Conservation (phyloP, 176 grass and related monocot genomes). For the Elymus sibiricus region DNA sequence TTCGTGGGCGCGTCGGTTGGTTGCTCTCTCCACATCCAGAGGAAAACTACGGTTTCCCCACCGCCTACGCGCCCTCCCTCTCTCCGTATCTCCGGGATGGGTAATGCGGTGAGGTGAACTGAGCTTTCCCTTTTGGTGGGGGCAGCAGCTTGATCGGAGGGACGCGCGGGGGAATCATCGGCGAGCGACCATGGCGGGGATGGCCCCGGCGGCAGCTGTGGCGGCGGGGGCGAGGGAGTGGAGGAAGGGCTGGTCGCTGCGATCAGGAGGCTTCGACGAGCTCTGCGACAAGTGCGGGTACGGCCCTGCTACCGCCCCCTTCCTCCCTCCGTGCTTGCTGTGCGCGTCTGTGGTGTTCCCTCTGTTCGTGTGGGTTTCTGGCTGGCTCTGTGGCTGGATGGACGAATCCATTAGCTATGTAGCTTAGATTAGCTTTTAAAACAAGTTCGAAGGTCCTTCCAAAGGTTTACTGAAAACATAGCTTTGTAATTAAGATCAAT, state of each 20-base stretch:
- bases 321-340: too few relatives aligned
- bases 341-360: too few relatives aligned
- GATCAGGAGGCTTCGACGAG: constrained; percentile 63
- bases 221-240: constrained; percentile 51
- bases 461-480: too few relatives aligned
- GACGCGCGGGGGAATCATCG: background rate
- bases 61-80: background rate
- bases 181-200: constrained; percentile 17
- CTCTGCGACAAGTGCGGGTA: constrained; percentile 95
- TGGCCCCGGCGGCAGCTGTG: background rate
- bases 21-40: constrained; percentile 40
- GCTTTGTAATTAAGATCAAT: too few relatives aligned
- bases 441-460: too few relatives aligned
- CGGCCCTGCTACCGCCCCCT: background rate
- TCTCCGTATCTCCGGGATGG: background rate
- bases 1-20: background rate
- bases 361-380: too few relatives aligned
- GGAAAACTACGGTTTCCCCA: constrained; percentile 35
- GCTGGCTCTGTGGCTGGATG: too few relatives aligned
- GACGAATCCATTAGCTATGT: too few relatives aligned
- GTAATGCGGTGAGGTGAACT: background rate
- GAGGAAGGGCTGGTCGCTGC: constrained; percentile 77
- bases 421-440: too few relatives aligned
- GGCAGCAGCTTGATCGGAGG: background rate
- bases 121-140: background rate